These are phyloP conservation scores for Kuraishia ogatae DNA, from an alignment of 805 yeast genomes.

Conservation along the genomic window DNA sequence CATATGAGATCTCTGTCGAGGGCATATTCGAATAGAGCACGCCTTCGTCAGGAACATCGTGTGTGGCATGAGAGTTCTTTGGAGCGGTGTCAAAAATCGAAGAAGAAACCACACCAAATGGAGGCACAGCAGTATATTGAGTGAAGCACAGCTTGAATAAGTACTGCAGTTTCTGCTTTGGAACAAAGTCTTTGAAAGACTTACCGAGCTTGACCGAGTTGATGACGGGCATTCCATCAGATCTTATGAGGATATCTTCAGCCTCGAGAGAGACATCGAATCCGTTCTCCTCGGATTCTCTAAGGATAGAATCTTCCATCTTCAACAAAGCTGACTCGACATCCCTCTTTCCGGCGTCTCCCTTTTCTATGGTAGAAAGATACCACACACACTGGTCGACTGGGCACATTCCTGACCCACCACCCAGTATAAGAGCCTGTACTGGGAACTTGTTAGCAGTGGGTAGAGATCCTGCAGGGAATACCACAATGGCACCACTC, in stretches of 20 bases:
- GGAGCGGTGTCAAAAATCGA: constrained; percentile 26
- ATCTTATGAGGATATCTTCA: constrained; percentile 41
- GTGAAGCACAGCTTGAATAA: constrained; percentile 54
- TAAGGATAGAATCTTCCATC: constrained; percentile 69
- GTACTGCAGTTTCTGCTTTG: constrained; percentile 60
- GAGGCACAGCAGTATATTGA: constrained; percentile 48
- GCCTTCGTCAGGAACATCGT: constrained; percentile 37
- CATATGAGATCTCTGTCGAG: constrained; percentile 81
- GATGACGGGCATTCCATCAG: constrained; percentile 60
- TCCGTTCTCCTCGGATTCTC: constrained; percentile 65
- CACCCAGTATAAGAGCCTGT: constrained; percentile 81
- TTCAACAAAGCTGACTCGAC: constrained; percentile 73
- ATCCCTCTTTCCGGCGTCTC: constrained; percentile 63
- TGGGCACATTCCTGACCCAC: constrained; percentile 84
- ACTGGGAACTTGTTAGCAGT: constrained; percentile 63
- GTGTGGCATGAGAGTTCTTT: constrained; percentile 13
- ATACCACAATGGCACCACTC: constrained; percentile 78
- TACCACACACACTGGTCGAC: constrained; percentile 88
- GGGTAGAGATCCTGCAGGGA: constrained; percentile 78
- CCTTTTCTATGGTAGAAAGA: constrained; percentile 67
- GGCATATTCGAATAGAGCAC: constrained; percentile 54
- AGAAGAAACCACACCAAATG: constrained; percentile 41
- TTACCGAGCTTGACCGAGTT: constrained; percentile 83
- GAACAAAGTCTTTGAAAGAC: constrained; percentile 76
- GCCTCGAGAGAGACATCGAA: constrained; percentile 43